These are phyloP conservation scores for Suillus lakei DNA, from an alignment of 768 basidiomycete genomes.

Conservation along the genomic window DNA sequence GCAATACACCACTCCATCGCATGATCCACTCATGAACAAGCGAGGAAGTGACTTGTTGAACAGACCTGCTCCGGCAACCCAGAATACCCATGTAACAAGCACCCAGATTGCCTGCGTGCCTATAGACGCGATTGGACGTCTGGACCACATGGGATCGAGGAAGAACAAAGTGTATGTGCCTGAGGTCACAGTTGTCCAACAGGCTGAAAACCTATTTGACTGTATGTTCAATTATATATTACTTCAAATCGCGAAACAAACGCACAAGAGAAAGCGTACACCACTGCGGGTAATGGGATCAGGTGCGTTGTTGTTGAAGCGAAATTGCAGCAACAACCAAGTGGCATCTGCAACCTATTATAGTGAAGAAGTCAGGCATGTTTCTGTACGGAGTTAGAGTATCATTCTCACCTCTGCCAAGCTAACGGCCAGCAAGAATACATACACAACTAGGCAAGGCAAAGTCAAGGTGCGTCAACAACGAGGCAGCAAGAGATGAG, in stretches of 20 bases:
- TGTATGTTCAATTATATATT: slow-evolving; percentile 11
- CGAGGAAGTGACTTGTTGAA: slow-evolving; percentile 54
- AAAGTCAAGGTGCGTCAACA: slow-evolving; percentile 17
- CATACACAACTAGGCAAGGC: slow-evolving; percentile 47
- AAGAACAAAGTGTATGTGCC: slow-evolving; percentile 60
- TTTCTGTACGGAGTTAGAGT: not conserved
- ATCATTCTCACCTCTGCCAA: slow-evolving; percentile 46
- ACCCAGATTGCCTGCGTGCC: slow-evolving; percentile 66
- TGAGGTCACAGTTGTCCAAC: slow-evolving; percentile 63
- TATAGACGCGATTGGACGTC: slow-evolving; percentile 55
- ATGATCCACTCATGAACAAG: slow-evolving; percentile 45
- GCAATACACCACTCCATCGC: slow-evolving; percentile 54
- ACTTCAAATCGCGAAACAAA: slow-evolving; percentile 11
- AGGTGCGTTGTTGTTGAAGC: slow-evolving; percentile 56
- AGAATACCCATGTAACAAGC: slow-evolving; percentile 60
- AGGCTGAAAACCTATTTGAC: slow-evolving; percentile 53
- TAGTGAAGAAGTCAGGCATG: slow-evolving; percentile 8
- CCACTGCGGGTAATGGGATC: slow-evolving; percentile 47
- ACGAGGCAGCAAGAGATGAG: slow-evolving; percentile 15
- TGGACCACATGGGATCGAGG: slow-evolving; percentile 62
- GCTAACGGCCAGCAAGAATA: slow-evolving; percentile 53
- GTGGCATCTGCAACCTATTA: slow-evolving; percentile 55
- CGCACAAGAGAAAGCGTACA: slow-evolving; percentile 55
- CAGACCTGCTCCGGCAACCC: slow-evolving; percentile 60
- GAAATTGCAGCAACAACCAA: slow-evolving; percentile 65